Base-by-base conservation (phyloP, 257 asterid genomes). In the Capsicum rhomboideum region DNA sequence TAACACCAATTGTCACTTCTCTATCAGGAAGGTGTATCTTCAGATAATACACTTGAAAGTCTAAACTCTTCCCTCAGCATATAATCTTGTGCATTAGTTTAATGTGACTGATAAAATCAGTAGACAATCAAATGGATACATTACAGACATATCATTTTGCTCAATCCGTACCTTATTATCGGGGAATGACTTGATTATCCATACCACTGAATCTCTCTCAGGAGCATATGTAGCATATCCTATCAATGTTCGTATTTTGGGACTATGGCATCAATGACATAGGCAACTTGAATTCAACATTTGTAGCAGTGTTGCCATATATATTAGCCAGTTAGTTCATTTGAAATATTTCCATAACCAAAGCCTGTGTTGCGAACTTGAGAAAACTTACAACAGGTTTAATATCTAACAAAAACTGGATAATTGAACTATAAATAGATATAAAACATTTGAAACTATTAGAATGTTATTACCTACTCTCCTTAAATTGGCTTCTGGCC, bases 131-230 rank as follows among this genome's bases (percentile, higher is more conserved):
- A 44, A 68, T n/a, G 81, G 67, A 12, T 82, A 59, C 5, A 23
- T 10, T 61, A 63, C 10, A 63, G 20, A 63, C 28, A n/a, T n/a
- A 63, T 59, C 66, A 58, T 12, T 55, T 63, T 26, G 69, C 69
- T 63, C 63, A 10, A 59, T 7, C 56, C 87, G 56, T 86, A 94
- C 98, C 98, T 96, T 96, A 78, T 98, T 98, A 90, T 98, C 98
- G 1, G 99, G 98, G 82, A 96, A 96, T 81, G 98, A 96, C 87
- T 96, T 96, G 82, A 96, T 96, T 86, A 94, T 96, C 99, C 99
- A 96, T 78, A 93, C 87, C 83, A 96, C 87, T 53, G 99, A 93
- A 87, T 96, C 99, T 50, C 71, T 91, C 89, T 96, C 99, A 79
- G 99, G 99, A 42, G 98, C 98, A 88, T 96, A 96, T 85, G 88